Conservation (phyloP, 176 grass and related monocot genomes). For the Triticum monococcum region DNA sequence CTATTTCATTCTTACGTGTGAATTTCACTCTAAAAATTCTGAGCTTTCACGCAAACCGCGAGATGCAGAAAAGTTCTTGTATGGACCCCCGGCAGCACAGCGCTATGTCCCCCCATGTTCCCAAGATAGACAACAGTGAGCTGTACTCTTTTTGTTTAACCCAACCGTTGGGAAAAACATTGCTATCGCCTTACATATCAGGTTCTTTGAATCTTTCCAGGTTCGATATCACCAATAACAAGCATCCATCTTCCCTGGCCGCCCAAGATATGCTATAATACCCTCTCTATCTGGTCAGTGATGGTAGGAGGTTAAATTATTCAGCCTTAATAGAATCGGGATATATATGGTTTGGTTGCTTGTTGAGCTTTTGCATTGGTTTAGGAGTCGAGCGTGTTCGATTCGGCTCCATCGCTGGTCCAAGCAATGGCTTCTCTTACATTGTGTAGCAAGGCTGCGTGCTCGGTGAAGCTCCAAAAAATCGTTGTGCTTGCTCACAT, state of each 20-base stretch:
- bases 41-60: background rate
- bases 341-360: background rate
- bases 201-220: background rate
- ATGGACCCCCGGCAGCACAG: background rate
- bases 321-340: background rate
- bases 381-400: background rate
- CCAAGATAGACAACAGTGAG: background rate
- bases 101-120: background rate
- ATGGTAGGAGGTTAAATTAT: background rate
- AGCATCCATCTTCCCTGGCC: background rate
- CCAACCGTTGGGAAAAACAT: background rate
- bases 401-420: background rate
- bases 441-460: too few species aligned
- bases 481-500: too few species aligned
- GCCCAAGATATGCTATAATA: background rate
- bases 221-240: background rate
- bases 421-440: background rate
- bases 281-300: background rate
- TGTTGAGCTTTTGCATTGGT: background rate
- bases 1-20: background rate
- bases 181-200: slow-evolving; percentile 1
- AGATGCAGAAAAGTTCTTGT: background rate
- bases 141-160: background rate
- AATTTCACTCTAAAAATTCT: background rate
- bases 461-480: too few species aligned